Conservation (phyloP, 2,329 filamentous ascomycete species). For the Xylariomycetidae sp. region DNA sequence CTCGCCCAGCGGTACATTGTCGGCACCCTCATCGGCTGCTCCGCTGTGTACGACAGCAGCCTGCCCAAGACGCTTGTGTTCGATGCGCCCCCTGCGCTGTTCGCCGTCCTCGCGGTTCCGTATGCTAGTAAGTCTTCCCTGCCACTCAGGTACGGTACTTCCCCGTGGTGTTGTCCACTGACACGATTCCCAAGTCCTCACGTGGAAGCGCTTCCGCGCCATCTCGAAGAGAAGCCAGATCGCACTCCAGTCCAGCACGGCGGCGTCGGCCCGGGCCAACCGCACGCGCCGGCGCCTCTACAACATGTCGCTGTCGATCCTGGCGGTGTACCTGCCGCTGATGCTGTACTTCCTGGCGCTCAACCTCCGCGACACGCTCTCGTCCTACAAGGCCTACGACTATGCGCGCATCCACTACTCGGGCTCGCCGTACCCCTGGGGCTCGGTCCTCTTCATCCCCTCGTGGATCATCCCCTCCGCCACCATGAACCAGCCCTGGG, state of each 20-base stretch:
- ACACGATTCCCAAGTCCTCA: constrained; percentile 24
- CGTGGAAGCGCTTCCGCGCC: constrained; percentile 41
- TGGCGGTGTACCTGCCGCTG: constrained; percentile 46
- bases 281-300: constrained; percentile 48
- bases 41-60: constrained; percentile 34
- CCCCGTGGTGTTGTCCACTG: background rate
- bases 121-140: constrained; percentile 40
- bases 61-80: constrained; percentile 46
- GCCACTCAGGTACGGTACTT: background rate
- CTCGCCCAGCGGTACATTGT: constrained; percentile 43
- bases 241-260: constrained; percentile 34
- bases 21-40: constrained; percentile 45
- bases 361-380: constrained; percentile 31
- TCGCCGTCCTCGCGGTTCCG: constrained; percentile 36
- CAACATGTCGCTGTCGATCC: constrained; percentile 46
- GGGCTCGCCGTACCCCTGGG: constrained; percentile 35
- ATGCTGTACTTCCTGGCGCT: constrained; percentile 32
- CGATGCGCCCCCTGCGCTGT: constrained; percentile 37
- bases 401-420: constrained; percentile 36
- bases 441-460: constrained; percentile 39
- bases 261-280: constrained; percentile 36
- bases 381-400: constrained; percentile 30
- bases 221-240: constrained; percentile 36
- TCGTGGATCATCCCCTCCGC: constrained; percentile 33
- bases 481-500: constrained; percentile 41